A percentile compares a stretch with the other conserved stretches of the same genome.
Conservation (phyloP, 805 yeast species). For the Starmera dryadoides region DNA sequence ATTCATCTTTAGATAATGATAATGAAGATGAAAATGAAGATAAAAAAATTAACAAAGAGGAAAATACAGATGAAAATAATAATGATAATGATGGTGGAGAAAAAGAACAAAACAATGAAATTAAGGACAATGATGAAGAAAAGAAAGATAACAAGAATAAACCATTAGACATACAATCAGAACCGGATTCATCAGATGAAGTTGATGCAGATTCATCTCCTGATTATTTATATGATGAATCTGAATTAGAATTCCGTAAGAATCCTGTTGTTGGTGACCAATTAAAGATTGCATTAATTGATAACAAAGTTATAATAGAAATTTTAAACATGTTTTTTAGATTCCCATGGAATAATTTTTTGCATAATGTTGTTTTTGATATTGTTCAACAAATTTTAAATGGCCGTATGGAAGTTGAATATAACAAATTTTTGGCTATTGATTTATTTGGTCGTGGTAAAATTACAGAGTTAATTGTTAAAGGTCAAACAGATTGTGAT, state of each 20-base stretch:
- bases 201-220: constrained; percentile 16
- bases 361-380: constrained; percentile 96
- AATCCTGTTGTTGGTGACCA: constrained; percentile 80
- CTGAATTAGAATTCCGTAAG: constrained; percentile 36
- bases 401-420: constrained; percentile 80
- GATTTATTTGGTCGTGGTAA: constrained; percentile 63
- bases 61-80: neutral
- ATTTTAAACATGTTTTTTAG: constrained; percentile 71
- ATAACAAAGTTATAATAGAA: constrained; percentile 58
- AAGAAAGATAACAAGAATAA: neutral
- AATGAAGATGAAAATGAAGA: constrained; percentile 16
- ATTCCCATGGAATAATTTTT: constrained; percentile 95
- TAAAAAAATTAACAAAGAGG: constrained; percentile 3
- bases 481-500: constrained; percentile 55
- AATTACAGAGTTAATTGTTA: constrained; percentile 49
- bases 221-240: constrained; percentile 28
- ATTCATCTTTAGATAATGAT: constrained; percentile 3
- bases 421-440: constrained; percentile 67
- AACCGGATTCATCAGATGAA: constrained; percentile 15
- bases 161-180: constrained; percentile 14
- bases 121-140: neutral
- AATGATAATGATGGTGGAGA: neutral
- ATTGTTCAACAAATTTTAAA: constrained; percentile 90
- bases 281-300: constrained; percentile 75
- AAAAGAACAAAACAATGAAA: neutral